Base-by-base conservation (phyloP, 345 rosid species). In the Geranium rotundifolium region DNA sequence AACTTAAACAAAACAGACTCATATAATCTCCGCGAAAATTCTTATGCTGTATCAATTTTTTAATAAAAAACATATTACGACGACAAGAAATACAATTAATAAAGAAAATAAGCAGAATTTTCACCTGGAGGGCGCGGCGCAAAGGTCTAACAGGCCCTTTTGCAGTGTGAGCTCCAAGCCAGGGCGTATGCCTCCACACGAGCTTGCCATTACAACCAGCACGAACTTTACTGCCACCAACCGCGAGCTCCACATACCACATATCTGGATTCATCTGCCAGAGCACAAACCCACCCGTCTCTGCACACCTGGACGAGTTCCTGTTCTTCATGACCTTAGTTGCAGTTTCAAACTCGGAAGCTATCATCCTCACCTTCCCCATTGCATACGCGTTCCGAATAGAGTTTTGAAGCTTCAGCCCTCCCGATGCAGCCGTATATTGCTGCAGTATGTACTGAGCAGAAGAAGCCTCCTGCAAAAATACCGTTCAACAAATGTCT, bases 181-280 rank as follows among this genome's bases (percentile, higher is more conserved):
- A 90, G 29, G 97, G 95, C 4, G 97, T 90, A 73, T 90, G 97
- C 67, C 97, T 64, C 97, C 96, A 90, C 0, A 90, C 95, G 41
- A 90, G 88, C 70, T 87, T 90, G 8, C 97, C 97, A 54, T 90
- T 90, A 62, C 97, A 87, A 27, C 97, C 95, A 69, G 97, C 97
- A 63, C 75, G 97, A 74, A 90, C 88, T 69, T 90, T 90, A 64
- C 84, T 80, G 54, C 88, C 95, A 30, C 91, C 97, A 10, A 85
- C 97, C 1, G 97, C 83, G 67, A 87, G 87, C 69, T 87, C 97
- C 50, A 90, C 97, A 68, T 90, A 90, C 97, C 97, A 90, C 91
- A 85, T 87, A 59, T 87, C 97, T 9, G 97, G 97, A 78, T 87
- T 74, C 97, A 90, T 90, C 79, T 90, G 95, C 97, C 97, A 90